Evolutionary conservation across 306 rosid species (phyloP), one percentile per base, ranked within the genome.

Genomic region (Cucurbita ficifolia): DNA sequence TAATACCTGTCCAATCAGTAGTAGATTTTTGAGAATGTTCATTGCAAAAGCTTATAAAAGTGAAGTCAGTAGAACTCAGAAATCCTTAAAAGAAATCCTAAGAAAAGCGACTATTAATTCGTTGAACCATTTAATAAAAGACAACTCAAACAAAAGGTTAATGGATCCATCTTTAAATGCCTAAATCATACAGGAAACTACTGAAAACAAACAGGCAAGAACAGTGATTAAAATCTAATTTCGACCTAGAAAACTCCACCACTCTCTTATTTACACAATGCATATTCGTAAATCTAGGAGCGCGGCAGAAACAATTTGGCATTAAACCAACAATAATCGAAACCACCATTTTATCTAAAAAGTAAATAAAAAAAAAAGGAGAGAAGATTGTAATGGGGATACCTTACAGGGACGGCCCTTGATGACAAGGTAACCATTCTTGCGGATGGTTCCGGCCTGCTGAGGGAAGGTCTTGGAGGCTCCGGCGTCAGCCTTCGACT

Each of bases 391-490:
- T 21, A 4, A 55, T 19, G 35, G 35, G 65, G 11, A 12, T 5
- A 70, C 74, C 74, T 70, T 70, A 19, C 74, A 70, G 22, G 74
- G 58, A 18, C 74, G 74, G 74, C 43, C 57, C 74, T 70, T 70
- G 58, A 70, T 70, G 58, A 70, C 74, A 38, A 70, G 22, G 58
- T 70, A 49, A 17, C 74, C 74, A 52, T 49, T 70, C 58, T 70
- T 70, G 16, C 74, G 74, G 42, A 70, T 70, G 74, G 74, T 70
- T 46, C 74, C 74, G 19, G 58, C 74, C 11, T 70, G 74, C 42
- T 70, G 74, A 49, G 74, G 74, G 22, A 24, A 70, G 19, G 74
- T 70, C 43, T 70, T 70, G 74, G 74, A 70, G 21, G 74, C 74
- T 21, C 74, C 74, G 40, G 74, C 74, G 57, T 70, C 74, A 21